Evolutionary conservation across 2,329 filamentous ascomycete genomes (phyloP), one percentile per base, ranked within the genome.

Genomic region (Plenodomus biglobosus): DNA sequence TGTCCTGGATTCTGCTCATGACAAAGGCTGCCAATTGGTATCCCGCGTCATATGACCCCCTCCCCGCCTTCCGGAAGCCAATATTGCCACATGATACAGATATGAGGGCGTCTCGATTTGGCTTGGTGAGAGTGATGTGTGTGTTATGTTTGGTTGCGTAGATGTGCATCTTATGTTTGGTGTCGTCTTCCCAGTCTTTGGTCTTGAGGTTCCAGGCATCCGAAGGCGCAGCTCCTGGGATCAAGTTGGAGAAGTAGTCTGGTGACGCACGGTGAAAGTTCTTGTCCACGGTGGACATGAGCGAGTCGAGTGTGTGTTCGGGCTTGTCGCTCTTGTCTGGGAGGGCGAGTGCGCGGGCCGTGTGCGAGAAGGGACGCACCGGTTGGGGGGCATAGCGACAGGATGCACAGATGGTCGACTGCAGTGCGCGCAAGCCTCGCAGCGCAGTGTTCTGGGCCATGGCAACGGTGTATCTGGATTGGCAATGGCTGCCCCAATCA

Each of bases 91-190:
- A 83, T 1, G 88, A 88, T 61, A 95, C 74, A 11, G 86, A 90
- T 56, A 99, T 79, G 56, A 97, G 82, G 21, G 90, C 83, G 56
- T 90, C 83, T 40, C 87, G 81, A 70, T 90, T 85, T 21, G 94
- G 92, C 65, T 86, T 85, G 18, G 91, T 90, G 58, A 96, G 83
- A 1, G 92, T 96, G 64, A 99, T 82, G 74, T 97, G 90, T 17
- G 90, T 94, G 77, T 99, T 99, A 82, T 96, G 94, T 76, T 90
- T 95, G 71, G 88, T 86, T 21, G 87, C 77, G 75, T 85, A 92
- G 70, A 99, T 79, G 76, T 96, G 90, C 56, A 99, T 81, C 71
- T 95, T 90, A 76, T 90, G 90, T 2, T 88, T 86, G 66, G 87
- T 82, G 47, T 69, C 63, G 40, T 66, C 64, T 17, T 62, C 61